Percentiles rank a stretch among this genome's conserved stretches.
Evolutionary conservation across 306 rosid genomes (phyloP).

Genomic region (Cucumis cinereus): DNA sequence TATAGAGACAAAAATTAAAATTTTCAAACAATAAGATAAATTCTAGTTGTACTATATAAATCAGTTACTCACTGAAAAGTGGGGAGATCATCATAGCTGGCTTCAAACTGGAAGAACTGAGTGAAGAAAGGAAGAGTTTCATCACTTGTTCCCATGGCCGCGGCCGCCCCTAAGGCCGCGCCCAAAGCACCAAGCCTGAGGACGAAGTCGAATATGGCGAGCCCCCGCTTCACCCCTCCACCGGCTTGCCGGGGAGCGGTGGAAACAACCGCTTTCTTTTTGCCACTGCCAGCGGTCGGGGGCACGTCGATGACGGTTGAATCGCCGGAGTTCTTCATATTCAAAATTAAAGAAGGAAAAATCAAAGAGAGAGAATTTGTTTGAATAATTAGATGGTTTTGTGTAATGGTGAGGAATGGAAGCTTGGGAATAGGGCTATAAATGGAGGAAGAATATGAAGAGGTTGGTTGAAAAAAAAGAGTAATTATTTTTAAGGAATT

Average conservation of each 20-base stretch:
- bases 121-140: conserved; percentile 84
- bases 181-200: conserved; percentile 61
- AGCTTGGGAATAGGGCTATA: background rate
- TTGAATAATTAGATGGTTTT: background rate
- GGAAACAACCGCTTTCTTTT: background rate
- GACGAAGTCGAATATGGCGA: conserved; percentile 52
- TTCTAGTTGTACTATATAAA: no score
- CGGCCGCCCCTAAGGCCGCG: conserved; percentile 51
- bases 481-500: background rate
- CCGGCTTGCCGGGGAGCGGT: background rate
- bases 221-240: conserved; percentile 57
- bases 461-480: background rate
- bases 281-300: background rate
- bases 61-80: conserved; percentile 36
- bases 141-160: conserved; percentile 66
- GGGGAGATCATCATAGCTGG: conserved; percentile 63
- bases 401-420: conserved; percentile 2
- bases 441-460: background rate
- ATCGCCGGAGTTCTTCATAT: background rate
- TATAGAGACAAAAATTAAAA: no score
- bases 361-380: background rate
- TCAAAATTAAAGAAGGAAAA: background rate
- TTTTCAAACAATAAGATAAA: no score
- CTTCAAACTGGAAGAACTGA: conserved; percentile 86
- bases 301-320: conserved; percentile 1